Conservation (phyloP, 2,329 filamentous ascomycete species). For the Metarhizium brunneum region DNA sequence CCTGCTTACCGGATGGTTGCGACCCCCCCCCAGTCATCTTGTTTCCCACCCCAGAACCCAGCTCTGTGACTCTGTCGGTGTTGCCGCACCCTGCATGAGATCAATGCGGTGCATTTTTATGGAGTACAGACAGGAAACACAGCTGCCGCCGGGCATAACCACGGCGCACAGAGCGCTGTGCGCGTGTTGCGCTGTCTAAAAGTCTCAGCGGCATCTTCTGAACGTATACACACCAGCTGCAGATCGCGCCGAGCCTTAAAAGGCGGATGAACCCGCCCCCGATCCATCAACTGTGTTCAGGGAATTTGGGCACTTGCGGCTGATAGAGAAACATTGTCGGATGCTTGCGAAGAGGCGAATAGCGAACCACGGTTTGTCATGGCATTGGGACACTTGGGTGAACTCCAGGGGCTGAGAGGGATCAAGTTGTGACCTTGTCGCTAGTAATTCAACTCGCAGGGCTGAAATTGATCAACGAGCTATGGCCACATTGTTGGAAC, state of each 20-base stretch:
- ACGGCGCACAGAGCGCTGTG: not conserved
- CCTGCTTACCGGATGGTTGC: not conserved
- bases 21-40: not conserved
- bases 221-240: not conserved
- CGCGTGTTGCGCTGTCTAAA: not conserved
- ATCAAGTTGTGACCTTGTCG: too few relatives aligned
- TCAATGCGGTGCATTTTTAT: not conserved
- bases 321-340: not conserved
- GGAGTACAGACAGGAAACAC: not conserved
- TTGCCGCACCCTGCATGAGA: not conserved
- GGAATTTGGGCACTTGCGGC: not conserved
- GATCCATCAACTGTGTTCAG: not conserved
- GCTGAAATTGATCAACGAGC: too few relatives aligned
- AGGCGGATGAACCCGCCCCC: too few relatives aligned
- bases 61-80: not conserved
- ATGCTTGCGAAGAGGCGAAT: not conserved
- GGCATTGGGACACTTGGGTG: not conserved
- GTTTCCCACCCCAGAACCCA: too few relatives aligned
- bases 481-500: too few relatives aligned
- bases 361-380: not conserved
- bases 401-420: too few relatives aligned
- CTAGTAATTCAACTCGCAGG: too few relatives aligned
- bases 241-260: not conserved
- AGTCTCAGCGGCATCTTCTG: not conserved
- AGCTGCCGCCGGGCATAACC: not conserved